A percentile compares a stretch with the other conserved stretches of the same genome.
Conservation (phyloP, 495 filamentous ascomycete species). For the Penicillium steckii region DNA sequence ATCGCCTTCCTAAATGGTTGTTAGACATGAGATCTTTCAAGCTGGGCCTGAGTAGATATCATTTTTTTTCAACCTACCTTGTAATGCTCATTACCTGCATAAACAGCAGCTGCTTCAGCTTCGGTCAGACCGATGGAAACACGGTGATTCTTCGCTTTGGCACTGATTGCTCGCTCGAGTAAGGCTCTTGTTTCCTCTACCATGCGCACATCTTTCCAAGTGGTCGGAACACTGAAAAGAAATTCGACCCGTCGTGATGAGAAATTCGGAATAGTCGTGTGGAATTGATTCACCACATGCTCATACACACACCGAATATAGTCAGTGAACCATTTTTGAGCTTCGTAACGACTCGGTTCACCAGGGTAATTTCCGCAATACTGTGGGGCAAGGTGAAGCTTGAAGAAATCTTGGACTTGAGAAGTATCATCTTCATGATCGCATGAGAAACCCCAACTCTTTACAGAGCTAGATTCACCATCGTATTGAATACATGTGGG, state of each 20-base stretch:
- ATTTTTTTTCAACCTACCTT: no score
- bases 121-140: constrained; percentile 65
- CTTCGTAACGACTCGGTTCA: constrained; percentile 40
- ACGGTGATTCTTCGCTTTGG: constrained; percentile 40
- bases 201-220: constrained; percentile 58
- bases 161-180: constrained; percentile 52
- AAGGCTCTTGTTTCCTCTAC: constrained; percentile 55
- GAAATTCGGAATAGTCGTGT: constrained; percentile 45
- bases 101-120: constrained; percentile 66
- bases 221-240: constrained; percentile 66
- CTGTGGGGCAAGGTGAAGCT: constrained; percentile 55
- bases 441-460: constrained; percentile 58
- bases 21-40: background rate
- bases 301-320: constrained; percentile 54
- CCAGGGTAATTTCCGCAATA: constrained; percentile 34
- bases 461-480: constrained; percentile 33
- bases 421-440: constrained; percentile 42
- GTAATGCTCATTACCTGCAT: constrained; percentile 43
- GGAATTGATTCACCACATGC: constrained; percentile 50
- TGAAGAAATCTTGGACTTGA: constrained; percentile 57
- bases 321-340: constrained; percentile 54
- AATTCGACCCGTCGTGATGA: constrained; percentile 54
- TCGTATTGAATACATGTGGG: constrained; percentile 56
- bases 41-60: no score
- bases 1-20: constrained; percentile 35